phyloP scores from a whole-genome alignment of 768 basidiomycete genomes.

The Termitomyces bulborhizus region DNA sequence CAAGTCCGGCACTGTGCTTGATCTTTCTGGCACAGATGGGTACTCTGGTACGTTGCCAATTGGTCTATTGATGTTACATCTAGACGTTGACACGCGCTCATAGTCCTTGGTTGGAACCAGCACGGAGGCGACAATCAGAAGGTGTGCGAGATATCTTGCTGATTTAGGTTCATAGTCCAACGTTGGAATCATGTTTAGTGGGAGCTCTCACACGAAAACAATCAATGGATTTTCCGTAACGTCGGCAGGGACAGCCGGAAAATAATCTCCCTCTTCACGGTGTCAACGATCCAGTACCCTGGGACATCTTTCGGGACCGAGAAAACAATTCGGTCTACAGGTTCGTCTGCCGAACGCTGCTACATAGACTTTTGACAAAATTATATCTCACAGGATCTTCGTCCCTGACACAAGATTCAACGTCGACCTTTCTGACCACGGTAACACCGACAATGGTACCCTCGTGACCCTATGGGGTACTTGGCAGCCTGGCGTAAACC shows the following conservation, averaged over 20 bases:
- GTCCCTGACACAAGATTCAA: conserved; percentile 22
- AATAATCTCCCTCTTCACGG: conserved; percentile 11
- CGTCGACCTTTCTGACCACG: conserved; percentile 37
- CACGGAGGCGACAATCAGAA: conserved; percentile 39
- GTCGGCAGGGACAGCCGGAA: neutral
- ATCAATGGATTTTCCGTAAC: conserved; percentile 17
- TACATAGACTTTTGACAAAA: neutral
- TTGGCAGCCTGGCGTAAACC: conserved; percentile 31
- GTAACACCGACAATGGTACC: conserved; percentile 34
- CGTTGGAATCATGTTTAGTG: conserved; percentile 11
- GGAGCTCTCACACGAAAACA: conserved; percentile 6
- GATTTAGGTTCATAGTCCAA: neutral
- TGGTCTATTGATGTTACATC: neutral
- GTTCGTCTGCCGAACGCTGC: conserved; percentile 1
- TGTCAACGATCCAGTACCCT: conserved; percentile 9
- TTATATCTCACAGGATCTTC: conserved; percentile 27
- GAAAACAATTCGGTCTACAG: conserved; percentile 12
- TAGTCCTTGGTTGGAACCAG: conserved; percentile 35
- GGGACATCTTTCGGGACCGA: conserved; percentile 19
- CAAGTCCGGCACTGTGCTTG: conserved; percentile 34
- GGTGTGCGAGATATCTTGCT: conserved; percentile 18
- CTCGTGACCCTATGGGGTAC: conserved; percentile 33
- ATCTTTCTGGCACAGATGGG: conserved; percentile 43
- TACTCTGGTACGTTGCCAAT: conserved; percentile 21
- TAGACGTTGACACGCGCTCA: neutral